Percentiles rank a stretch among this genome's conserved stretches.
Conservation (phyloP, 331 rosid species). For the Phaseolus coccineus region DNA sequence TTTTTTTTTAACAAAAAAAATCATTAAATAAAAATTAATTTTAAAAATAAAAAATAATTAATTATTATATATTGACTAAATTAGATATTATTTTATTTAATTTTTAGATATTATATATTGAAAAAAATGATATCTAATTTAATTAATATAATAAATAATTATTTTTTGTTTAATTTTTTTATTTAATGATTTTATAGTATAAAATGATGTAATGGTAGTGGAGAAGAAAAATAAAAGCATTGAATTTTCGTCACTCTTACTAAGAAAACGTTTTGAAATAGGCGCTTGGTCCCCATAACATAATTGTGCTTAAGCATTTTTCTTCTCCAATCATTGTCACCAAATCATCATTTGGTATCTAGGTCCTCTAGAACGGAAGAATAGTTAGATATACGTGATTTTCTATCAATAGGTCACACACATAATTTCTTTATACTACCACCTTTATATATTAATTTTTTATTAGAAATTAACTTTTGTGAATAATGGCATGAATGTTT, state of each 20-base stretch:
- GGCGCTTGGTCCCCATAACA: slow-evolving; percentile 1
- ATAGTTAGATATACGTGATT: slow-evolving; percentile 19
- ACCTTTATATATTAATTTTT: background rate
- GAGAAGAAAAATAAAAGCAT: background rate
- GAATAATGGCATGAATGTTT: slow-evolving; percentile 5
- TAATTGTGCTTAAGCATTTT: slow-evolving; percentile 10
- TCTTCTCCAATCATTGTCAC: slow-evolving; percentile 34
- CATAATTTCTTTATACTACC: background rate
- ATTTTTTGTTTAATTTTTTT: no score
- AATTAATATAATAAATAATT: no score
- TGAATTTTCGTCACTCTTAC: slow-evolving; percentile 10
- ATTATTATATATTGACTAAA: no score
- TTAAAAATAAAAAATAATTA: no score
- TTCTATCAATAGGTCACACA: background rate
- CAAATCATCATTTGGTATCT: slow-evolving; percentile 29
- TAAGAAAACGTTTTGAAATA: slow-evolving; percentile 1
- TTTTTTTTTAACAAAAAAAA: no score
- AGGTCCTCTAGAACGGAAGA: slow-evolving; percentile 33
- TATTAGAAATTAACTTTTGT: background rate
- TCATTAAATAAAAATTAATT: no score
- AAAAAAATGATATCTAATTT: no score
- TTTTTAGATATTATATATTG: no score
- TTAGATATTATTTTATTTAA: no score
- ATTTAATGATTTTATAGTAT: no score
- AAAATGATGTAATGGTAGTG: no score